These are phyloP conservation scores for Peribolospora kevripleyi DNA, from an alignment of 768 basidiomycete genomes.

Conservation along the genomic window DNA sequence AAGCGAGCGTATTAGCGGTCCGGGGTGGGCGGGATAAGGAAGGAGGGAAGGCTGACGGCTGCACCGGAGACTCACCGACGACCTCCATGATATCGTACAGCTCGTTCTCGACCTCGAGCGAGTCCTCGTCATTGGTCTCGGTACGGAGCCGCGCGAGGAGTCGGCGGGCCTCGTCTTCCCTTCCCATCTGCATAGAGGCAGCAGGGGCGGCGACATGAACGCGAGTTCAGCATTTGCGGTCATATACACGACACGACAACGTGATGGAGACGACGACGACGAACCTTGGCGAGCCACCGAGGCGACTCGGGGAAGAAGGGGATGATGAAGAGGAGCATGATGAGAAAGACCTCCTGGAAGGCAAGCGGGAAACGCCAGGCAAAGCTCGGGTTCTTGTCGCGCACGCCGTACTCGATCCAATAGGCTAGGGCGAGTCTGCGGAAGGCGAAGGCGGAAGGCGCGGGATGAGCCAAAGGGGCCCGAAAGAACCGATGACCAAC, in stretches of 20 bases:
- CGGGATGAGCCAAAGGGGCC: not conserved
- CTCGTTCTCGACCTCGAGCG: not conserved
- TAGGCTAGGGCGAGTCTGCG: not conserved
- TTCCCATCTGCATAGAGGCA: no score
- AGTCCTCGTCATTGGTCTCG: not conserved
- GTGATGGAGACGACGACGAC: not conserved
- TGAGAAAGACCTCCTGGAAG: slow-evolving; percentile 12
- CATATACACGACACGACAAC: no score
- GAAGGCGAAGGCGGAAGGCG: slow-evolving; percentile 13
- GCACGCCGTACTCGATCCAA: slow-evolving; percentile 4
- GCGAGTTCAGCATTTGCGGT: no score
- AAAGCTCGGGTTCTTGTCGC: slow-evolving; percentile 1
- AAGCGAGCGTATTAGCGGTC: not conserved
- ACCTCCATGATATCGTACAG: not conserved
- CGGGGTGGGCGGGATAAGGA: not conserved
- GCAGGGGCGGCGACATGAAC: no score
- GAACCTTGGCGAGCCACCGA: slow-evolving; percentile 14
- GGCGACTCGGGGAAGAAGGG: slow-evolving; percentile 14
- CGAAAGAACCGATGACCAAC: not conserved
- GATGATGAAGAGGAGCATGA: slow-evolving; percentile 6
- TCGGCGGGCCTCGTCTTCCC: not conserved
- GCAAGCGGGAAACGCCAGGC: slow-evolving; percentile 11
- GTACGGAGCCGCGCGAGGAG: not conserved
- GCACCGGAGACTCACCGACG: not conserved
- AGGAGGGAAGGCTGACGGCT: not conserved